Evolutionary conservation across 371 early-diverging fungal species (phyloP), one percentile per base, ranked within the genome.

Genomic region (Amoeboaphelidium protococcarum): DNA sequence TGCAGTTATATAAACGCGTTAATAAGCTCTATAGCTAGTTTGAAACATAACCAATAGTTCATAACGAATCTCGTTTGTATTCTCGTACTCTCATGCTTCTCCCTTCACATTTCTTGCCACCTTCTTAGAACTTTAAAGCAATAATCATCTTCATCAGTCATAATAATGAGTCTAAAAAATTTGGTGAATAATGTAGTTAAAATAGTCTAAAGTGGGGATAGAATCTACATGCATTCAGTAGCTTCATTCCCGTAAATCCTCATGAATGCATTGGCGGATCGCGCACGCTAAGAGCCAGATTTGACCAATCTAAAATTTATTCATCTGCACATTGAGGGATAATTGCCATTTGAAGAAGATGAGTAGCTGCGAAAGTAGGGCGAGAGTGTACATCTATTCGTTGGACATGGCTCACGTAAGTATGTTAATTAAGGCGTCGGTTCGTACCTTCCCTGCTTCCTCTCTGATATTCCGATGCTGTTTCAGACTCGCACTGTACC

Each of bases 211-310:
- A 43, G 44, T 26, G 42, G 44, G 22, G 49, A 56, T 42, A 31
- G 64, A 6, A 53, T 67, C 40, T 67, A 58, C 47, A 54, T 67
- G 25, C 67, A 67, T 49, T 57, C 59, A 6, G 58, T 58, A 2
- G 56, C 65, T 1, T 47, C 56, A 26, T 27, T 41, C 22, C 64
- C 64, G 1, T 2, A 4, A 2, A 26, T 51, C n/a, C 19, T 22
- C 20, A 41, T 1, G 3, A 25, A 16, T n/a, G 41, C 22, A 12
- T 16, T 22, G 25, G 27, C 40, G 22, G 23, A 26, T 37, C 13
- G 41, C 13, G 26, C 27, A 31, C 51, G 49, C 19, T 24, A 59
- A 13, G 45, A 45, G 6, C 25, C 20, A 16, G 59, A 60, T 31
- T 49, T 66, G 24, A 24, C 19, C 16, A 42, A 52, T 26, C 54